These are phyloP conservation scores for Pisolithus thermaeus DNA, from an alignment of 1,284 basidiomycete genomes.

Conservation along the genomic window DNA sequence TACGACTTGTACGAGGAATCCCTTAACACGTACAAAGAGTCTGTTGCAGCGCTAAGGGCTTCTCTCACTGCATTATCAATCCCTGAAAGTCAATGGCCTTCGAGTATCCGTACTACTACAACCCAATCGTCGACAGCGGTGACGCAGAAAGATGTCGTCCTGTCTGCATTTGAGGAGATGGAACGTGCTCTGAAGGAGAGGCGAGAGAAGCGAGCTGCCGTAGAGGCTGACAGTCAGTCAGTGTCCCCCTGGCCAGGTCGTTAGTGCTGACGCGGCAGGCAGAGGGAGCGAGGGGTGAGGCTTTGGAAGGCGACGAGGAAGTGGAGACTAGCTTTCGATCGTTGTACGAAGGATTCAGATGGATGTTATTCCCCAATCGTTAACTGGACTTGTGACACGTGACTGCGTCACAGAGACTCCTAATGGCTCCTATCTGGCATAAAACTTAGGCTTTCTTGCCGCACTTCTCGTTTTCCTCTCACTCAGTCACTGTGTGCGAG, in stretches of 20 bases:
- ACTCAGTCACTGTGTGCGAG: too few relatives aligned
- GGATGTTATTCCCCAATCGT: too few relatives aligned
- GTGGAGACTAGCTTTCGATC: neutral
- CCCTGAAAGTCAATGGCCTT: slow-evolving; percentile 64
- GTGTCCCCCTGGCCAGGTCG: slow-evolving; percentile 3
- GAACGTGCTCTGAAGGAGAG: slow-evolving; percentile 50
- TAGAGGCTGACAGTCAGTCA: slow-evolving; percentile 35
- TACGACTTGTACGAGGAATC: slow-evolving; percentile 84
- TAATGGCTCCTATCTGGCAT: too few relatives aligned
- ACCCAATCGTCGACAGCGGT: slow-evolving; percentile 6
- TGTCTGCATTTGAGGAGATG: slow-evolving; percentile 63
- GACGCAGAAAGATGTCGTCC: slow-evolving; percentile 31
- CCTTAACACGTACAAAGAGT: slow-evolving; percentile 56
- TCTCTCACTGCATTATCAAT: slow-evolving; percentile 47
- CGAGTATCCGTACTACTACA: slow-evolving; percentile 26
- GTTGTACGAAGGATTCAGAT: too few relatives aligned
- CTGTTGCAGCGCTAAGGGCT: slow-evolving; percentile 45
- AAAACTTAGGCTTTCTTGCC: too few relatives aligned
- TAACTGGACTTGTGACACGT: slow-evolving; percentile 1
- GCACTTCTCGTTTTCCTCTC: too few relatives aligned
- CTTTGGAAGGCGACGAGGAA: slow-evolving; percentile 10
- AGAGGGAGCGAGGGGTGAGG: slow-evolving; percentile 19
- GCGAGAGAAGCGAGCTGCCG: slow-evolving; percentile 22
- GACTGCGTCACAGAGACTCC: too few relatives aligned
- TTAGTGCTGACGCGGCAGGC: slow-evolving; percentile 1